Base-by-base conservation (phyloP, 495 filamentous ascomycete species). In the Cairneyella variabilis region DNA sequence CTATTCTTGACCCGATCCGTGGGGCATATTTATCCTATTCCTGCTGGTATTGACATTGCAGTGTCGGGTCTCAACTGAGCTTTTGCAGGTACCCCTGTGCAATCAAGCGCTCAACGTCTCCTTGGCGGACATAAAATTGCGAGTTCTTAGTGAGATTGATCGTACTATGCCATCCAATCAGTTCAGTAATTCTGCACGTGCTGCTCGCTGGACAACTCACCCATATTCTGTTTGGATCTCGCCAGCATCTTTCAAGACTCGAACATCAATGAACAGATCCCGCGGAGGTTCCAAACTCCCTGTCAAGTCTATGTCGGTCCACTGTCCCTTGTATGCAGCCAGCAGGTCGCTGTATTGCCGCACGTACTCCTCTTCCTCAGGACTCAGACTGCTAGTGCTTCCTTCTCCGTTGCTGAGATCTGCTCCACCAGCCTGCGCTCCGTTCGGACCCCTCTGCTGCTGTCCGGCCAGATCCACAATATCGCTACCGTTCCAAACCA, bases 141-240 rank as follows among this genome's bases (percentile, higher is more conserved):
- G 91, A 96, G 64, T 97, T 97, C 69, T 96, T 97, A 27, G 89
- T 97, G 68, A 99, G 77, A 53, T 88, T 97, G 62, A 99, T 97
- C 16, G 91, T 88, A 20, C 92, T 97, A 59, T 27, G 26, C 10
- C 11, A 20, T 12, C 17, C 21, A 49, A 57, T 56, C 42, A 60
- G 48, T 21, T 16, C 21, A 28, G 3, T 27, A 14, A 25, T 12
- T n/a, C 8, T 14, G 4, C 18, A 22, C 46, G 28, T 25, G 20
- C 14, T 43, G 20, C 16, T 10, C 40, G 30, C 21, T 16, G 12
- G 3, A 8, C 36, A 22, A 53, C 60, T 58, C 26, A 97, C 90
- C 95, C 95, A 69, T 97, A 99, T 74, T 99, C 95, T 10, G 95
- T 99, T 72, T 99, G 93, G 57, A 99, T 96, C 75, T 97, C 93